Evolutionary conservation across 805 yeast genomes (phyloP).

Genomic region (Kluyveromyces aestuarii): DNA sequence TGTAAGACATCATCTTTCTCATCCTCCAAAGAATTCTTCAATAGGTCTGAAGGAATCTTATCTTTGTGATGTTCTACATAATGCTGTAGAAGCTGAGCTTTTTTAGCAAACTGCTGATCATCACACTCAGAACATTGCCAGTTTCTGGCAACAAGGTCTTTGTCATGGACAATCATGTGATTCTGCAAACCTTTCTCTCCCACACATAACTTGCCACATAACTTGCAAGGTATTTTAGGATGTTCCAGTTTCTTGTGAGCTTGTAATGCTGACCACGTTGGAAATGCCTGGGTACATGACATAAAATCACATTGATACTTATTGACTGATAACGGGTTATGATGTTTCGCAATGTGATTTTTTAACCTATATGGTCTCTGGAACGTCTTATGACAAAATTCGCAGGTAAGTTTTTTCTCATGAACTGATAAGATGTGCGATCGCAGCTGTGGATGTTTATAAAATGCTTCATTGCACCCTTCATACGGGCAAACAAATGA

Average conservation of each 20-base stretch:
- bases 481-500: conserved; percentile 53
- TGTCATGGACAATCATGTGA: conserved; percentile 70
- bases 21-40: background rate
- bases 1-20: background rate
- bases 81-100: conserved; percentile 49
- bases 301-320: conserved; percentile 52
- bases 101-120: conserved; percentile 41
- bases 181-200: conserved; percentile 61
- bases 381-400: conserved; percentile 55
- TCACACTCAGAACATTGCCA: conserved; percentile 61
- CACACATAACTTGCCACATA: conserved; percentile 65
- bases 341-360: conserved; percentile 58
- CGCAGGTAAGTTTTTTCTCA: conserved; percentile 43
- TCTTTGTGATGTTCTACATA: conserved; percentile 37
- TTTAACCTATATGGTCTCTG: conserved; percentile 55
- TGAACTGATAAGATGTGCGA: conserved; percentile 65
- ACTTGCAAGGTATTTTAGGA: conserved; percentile 52
- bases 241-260: conserved; percentile 64
- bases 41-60: background rate
- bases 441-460: conserved; percentile 65
- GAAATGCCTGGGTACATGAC: conserved; percentile 51
- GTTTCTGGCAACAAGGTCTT: conserved; percentile 37
- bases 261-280: conserved; percentile 67
- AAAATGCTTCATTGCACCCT: conserved; percentile 58
- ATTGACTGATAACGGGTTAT: conserved; percentile 35